Evolutionary conservation across 306 rosid species (phyloP), one percentile per base, ranked within the genome.

Genomic region (Spatholobus suberectus): DNA sequence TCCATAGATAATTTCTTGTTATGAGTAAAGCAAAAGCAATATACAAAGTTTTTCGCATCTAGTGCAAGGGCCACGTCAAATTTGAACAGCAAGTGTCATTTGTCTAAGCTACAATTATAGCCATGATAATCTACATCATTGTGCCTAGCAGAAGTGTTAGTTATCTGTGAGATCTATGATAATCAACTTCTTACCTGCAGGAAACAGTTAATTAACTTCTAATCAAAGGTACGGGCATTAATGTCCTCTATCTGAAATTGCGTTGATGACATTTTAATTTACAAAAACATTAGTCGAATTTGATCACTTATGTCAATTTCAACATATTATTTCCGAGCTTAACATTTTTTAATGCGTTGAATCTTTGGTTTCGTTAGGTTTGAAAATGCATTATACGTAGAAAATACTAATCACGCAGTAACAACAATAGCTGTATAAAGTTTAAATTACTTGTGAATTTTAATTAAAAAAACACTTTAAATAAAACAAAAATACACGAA

Each of bases 161-260:
- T 57, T 40, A 55, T 38, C 5, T 78, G 59, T 70, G 24, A 57
- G 57, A 70, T 52, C 52, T 63, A 54, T 27, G 40, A 24, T 65
- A 66, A 65, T 75, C 27, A 14, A 29, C 77, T 13, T 51, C 70
- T 75, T 75, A 66, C 61, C 62, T 18, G 51, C 58, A 74, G 11
- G 70, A 37, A 65, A 52, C 18, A 38, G 54, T 57, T 80, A 58
- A 37, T 70, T 80, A 58, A 37, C 80, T 81, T 73, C 55, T 51
- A 63, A 81, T 62, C 59, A 62, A 73, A 81, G 80, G 8, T 2
- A 73, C 0, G 1, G 4, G 12, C 14, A 13, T 5, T 41, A 9
- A 14, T 44, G 9, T 15, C 17, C 1, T 15, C 21, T 5, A 24
- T 23, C 9, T 58, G 35, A 24, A 58, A 6, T 13, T 29, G 1